Conservation (phyloP, 176 grass and related monocot genomes). For the Oryza nivara region DNA sequence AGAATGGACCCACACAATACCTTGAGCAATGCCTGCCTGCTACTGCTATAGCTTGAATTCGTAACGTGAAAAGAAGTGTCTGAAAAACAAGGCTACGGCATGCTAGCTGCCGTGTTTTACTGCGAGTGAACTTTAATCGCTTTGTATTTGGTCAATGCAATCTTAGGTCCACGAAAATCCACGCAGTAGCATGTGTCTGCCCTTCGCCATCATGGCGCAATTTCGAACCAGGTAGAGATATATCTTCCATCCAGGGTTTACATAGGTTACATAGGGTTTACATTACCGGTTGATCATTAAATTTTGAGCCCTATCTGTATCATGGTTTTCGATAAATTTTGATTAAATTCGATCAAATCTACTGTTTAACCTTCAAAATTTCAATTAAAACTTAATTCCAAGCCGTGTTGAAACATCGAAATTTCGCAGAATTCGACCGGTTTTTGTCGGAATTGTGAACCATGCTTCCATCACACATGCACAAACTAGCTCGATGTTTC, state of each 20-base stretch:
- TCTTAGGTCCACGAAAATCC: slow-evolving; percentile 37
- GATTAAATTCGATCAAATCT: too few relatives aligned
- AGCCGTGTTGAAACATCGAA: too few relatives aligned
- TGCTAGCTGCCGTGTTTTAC: slow-evolving; percentile 5
- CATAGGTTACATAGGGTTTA: too few relatives aligned
- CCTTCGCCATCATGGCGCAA: slow-evolving; percentile 27
- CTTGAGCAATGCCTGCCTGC: slow-evolving; percentile 7
- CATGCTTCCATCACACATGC: neutral
- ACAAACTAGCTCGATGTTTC: neutral
- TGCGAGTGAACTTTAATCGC: slow-evolving; percentile 36
- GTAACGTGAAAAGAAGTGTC: slow-evolving; percentile 44
- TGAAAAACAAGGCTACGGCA: neutral
- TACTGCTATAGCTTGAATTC: neutral
- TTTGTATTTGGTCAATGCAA: slow-evolving; percentile 45
- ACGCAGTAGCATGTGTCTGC: slow-evolving; percentile 15
- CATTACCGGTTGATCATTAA: too few relatives aligned
- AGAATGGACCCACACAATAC: slow-evolving; percentile 4
- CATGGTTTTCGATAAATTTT: too few relatives aligned
- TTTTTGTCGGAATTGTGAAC: too few relatives aligned
- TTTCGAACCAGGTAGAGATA: slow-evolving; percentile 30
- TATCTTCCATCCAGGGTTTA: neutral
- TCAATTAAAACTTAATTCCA: too few relatives aligned
- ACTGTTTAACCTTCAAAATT: too few relatives aligned
- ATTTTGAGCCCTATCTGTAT: too few relatives aligned
- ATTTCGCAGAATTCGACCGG: too few relatives aligned